Base-by-base conservation (phyloP, 192 early-diverging fungal genomes). In the Backusella parvicylindrica region DNA sequence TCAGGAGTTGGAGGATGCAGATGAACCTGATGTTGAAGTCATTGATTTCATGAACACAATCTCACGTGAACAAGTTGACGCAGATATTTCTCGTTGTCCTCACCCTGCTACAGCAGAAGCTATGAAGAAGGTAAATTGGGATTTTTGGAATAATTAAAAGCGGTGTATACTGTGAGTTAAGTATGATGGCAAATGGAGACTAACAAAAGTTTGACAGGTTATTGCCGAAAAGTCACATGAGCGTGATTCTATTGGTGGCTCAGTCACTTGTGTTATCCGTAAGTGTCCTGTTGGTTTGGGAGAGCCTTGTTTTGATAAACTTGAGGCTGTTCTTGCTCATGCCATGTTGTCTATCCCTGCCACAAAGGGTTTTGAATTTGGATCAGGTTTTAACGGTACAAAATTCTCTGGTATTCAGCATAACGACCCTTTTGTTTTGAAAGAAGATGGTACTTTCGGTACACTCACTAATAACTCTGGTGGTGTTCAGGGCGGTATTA, bases 301-400 rank as follows among this genome's bases (percentile, higher is more conserved):
- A 67, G 98, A 99, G 82, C 98, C 98, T 16, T 95, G 94, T 83
- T 99, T 99, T 77, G 98, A 99, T 81, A 99, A 99, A 81, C 85
- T 98, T 33, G 97, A 99, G 84, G 97, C 98, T 15, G 83, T 91
- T 73, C 84, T 99, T 67, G 98, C 98, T 7, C 97, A 99, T 77
- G 98, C 97, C 8, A 99, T 99, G 98, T 83, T 99, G 71, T 97
- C 96, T 26, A 97, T 99, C 71, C 98, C 98, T 7, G 97, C 98
- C 4, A 99, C 98, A 23, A 99, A 99, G 81, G 94, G 95, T 21
- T 99, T 99, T 80, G 98, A 99, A 81, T 92, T 98, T 65, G 98
- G 98, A 0, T 93, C 91, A 50, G 98, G 98, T 23, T 94, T 97
- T 77, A 85, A 86, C 23, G 98, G 96, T 30, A 97, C 98, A 1